phyloP scores from a whole-genome alignment of 139 green algal genomes.

The Edaphochlamys debaryana region DNA sequence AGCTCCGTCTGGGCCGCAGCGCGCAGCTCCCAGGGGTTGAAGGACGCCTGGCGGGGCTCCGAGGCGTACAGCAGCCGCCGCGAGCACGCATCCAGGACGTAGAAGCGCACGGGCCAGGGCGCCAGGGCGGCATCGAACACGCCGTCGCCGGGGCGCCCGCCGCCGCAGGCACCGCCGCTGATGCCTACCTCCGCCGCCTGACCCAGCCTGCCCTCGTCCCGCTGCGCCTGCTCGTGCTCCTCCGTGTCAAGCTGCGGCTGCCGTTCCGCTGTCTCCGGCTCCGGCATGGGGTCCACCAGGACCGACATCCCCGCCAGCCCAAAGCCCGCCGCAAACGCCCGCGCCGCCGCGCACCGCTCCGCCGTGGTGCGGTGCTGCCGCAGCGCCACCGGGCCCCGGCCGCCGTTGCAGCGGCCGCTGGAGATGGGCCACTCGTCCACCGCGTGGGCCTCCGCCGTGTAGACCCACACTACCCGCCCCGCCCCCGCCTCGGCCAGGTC shows the following conservation, averaged over 20 bases:
- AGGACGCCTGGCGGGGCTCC: no score
- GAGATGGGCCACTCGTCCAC: conserved; percentile 40
- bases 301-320: not conserved
- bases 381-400: not conserved
- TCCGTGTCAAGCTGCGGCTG: no score
- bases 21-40: no score
- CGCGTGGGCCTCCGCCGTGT: conserved; percentile 26
- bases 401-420: conserved; percentile 26
- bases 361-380: not conserved
- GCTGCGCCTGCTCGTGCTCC: no score
- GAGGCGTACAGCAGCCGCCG: not conserved
- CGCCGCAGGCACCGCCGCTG: no score
- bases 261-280: no score
- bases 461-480: not conserved
- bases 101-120: conserved; percentile 39
- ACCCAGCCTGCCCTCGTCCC: no score
- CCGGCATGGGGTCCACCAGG: conserved; percentile 31
- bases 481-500: not conserved
- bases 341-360: not conserved
- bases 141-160: not conserved
- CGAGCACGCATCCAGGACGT: not conserved
- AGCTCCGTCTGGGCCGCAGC: no score
- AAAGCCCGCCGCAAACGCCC: conserved; percentile 1
- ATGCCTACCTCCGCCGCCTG: not conserved
- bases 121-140: conserved; percentile 27